Conservation (phyloP, 306 rosid genomes). For the Casuarina equisetifolia region DNA sequence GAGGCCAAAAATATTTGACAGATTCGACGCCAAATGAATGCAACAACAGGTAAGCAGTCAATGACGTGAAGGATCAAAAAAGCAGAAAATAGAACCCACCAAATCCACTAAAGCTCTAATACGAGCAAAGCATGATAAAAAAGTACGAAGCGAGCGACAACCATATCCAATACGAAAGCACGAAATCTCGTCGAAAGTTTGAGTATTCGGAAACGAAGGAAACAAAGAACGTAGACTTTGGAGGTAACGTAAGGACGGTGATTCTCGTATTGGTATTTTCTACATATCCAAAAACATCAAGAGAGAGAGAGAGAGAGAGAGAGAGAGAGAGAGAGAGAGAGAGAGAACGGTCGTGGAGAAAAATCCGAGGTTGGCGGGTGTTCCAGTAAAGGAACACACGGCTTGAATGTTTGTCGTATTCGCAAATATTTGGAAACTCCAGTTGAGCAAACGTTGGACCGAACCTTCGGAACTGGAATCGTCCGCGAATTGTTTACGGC, state of each 20-base stretch:
- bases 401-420: constrained; percentile 24
- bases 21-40: not conserved
- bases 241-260: constrained; percentile 10
- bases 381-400: constrained; percentile 39
- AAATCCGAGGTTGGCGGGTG: constrained; percentile 66
- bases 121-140: not conserved
- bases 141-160: not conserved
- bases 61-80: not conserved
- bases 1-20: constrained; percentile 7
- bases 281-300: not conserved
- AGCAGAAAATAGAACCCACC: not conserved
- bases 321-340: not conserved
- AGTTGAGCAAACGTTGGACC: not conserved
- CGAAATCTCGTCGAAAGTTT: not conserved
- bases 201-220: constrained; percentile 3
- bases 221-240: not conserved
- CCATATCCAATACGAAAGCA: not conserved
- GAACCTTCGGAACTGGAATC: not conserved
- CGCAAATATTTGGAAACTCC: constrained; percentile 1
- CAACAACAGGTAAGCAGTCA: not conserved
- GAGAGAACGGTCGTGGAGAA: constrained; percentile 19
- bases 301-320: not conserved
- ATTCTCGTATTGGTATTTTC: constrained; percentile 10
- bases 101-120: not conserved
- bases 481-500: not conserved